Evolutionary conservation across 2,329 filamentous ascomycete species (phyloP), one percentile per base, ranked within the genome.

Genomic region (Ceratocystis lukuohia): DNA sequence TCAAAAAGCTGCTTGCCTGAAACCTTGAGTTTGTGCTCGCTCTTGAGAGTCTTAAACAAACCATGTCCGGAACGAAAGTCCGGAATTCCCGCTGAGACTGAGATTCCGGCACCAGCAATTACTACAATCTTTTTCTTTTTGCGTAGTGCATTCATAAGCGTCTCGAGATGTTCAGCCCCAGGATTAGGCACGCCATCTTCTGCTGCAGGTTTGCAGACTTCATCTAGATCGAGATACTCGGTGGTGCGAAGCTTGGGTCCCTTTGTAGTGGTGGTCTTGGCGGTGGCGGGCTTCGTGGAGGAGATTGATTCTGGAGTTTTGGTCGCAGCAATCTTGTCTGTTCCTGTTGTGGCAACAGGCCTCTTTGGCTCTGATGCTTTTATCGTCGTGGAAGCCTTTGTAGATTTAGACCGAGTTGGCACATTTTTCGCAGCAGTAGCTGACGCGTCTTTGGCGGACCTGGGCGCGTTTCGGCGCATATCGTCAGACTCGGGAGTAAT

Each of bases 1-100:
- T 99, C 94, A 73, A 99, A 99, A 0, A 99, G 82, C 70, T 96
- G 87, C 76, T 97, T 96, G 64, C 94, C 94, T 0, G 94, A 96
- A 3, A 74, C 75, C 74, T 96, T 96, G 69, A 96, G 80, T 71
- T 94, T 95, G 76, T 96, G 90, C 73, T 96, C 88, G 69, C 84
- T 88, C 70, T 89, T 88, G 30, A 96, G 80, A 20, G 88, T 89
- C 68, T 86, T 88, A 77, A 99, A 99, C 2, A 99, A 83, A 63
- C 94, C 94, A 68, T 86, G 88, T 10, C 89, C 87, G 4, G 94
- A 99, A 70, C 94, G 90, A 73, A 99, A 99, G 75, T 99, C 94
- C 71, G 94, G 94, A 72, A 99, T 95, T 69, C 94, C 94, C 71
- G 94, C 93, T 65, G 93, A 93, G 64, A 96, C 94, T 48, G 94